Conservation (phyloP, 2,329 filamentous ascomycete species). For the Didymella keratinophila region DNA sequence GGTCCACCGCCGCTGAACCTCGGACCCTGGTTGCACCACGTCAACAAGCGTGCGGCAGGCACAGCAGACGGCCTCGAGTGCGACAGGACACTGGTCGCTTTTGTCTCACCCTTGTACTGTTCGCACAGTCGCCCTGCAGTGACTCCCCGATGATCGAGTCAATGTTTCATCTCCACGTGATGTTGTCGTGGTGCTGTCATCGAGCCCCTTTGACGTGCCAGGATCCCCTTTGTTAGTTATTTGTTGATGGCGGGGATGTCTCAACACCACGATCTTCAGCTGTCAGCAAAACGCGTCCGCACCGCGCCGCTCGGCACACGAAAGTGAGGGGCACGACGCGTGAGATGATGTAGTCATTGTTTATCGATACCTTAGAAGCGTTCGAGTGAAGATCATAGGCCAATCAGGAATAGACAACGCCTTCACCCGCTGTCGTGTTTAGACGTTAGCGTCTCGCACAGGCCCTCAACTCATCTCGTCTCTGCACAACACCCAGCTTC, state of each 20-base stretch:
- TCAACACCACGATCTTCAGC: neutral
- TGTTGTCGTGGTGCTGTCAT: neutral
- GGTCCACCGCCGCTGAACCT: no score
- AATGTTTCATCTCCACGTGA: conserved; percentile 2
- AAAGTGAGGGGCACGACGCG: conserved; percentile 28
- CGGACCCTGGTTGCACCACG: neutral
- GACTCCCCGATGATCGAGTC: neutral
- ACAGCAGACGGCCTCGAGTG: neutral
- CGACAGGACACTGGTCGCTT: neutral
- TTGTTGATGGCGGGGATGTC: conserved; percentile 10
- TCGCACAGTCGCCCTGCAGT: neutral
- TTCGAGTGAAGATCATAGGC: conserved; percentile 18
- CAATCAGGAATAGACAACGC: conserved; percentile 23
- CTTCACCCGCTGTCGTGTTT: conserved; percentile 5
- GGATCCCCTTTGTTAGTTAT: conserved; percentile 10
- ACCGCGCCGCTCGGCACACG: conserved; percentile 24
- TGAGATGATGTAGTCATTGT: conserved; percentile 29
- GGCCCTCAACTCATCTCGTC: conserved; percentile 18
- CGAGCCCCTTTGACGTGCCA: conserved; percentile 7
- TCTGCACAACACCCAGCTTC: conserved; percentile 14
- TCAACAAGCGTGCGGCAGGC: neutral
- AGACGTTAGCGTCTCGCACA: conserved; percentile 20
- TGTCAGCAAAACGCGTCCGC: conserved; percentile 22
- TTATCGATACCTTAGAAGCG: conserved; percentile 19
- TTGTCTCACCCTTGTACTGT: neutral